Base-by-base conservation (phyloP, 371 early-diverging fungal genomes). In the Actinomortierella wolfii region DNA sequence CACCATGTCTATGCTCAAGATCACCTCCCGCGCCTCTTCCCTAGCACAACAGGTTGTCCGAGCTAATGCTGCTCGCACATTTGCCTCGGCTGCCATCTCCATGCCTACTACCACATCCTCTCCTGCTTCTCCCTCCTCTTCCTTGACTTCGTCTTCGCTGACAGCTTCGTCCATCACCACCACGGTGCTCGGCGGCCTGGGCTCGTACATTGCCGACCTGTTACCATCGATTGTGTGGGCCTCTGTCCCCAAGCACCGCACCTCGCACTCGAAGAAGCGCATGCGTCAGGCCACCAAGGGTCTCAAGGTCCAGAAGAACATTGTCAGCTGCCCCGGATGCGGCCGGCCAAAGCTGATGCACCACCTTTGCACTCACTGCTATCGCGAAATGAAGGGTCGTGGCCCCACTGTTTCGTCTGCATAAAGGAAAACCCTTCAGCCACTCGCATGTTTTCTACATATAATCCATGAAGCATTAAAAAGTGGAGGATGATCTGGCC, bases 221-320 rank as follows among this genome's bases (percentile, higher is more conserved):
- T 23, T 73, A 28, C 74, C 74, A 5, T 73, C 85, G 13, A 78
- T 92, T 45, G 81, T 91, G 51, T 86, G 87, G 79, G 92, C 92
- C 0, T 52, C 81, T n/a, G 94, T 89, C 44, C 94, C 94, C 24
- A 94, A 94, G 78, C 88, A 90, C 82, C 88, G 90, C 78, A 93
- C 93, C 0, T 91, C 93, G 20, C 93, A 94, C 65, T 85, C 89
- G 41, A 92, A 90, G 77, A 92, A 93, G 76, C 89, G 93, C 57
- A 92, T 90, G 91, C 85, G 93, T 66, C 85, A 88, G 54, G 83
- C 91, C 34, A 91, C 88, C 76, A 94, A 92, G 76, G 90, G 89
- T 26, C 78, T 92, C 56, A 84, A 88, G 76, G 84, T 86, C 70
- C 84, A 86, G 54, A 80, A 85, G 42, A 90, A 94, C 60, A 86